Conservation (phyloP, 1,139 yeast species). For the Blastobotrys indianensis region DNA sequence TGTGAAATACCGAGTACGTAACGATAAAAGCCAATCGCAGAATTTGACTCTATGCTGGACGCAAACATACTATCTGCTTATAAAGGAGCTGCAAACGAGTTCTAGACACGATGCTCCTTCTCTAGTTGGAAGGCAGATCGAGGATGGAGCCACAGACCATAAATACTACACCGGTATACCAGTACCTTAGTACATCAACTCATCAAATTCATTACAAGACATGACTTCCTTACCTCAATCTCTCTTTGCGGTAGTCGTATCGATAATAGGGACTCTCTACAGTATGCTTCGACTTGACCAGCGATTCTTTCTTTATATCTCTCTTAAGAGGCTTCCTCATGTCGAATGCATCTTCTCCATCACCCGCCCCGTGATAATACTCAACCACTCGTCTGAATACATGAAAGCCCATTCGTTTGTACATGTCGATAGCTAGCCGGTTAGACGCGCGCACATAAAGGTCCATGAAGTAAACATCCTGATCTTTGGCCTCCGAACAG, state of each 20-base stretch:
- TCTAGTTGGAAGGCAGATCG: no score
- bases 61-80: no score
- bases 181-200: no score
- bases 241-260: constrained; percentile 20
- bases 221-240: constrained; percentile 13
- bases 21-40: no score
- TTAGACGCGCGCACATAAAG: constrained; percentile 87
- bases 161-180: no score
- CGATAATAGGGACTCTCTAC: constrained; percentile 22
- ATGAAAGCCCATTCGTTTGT: constrained; percentile 79
- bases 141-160: no score
- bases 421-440: constrained; percentile 67
- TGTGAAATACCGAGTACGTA: no score
- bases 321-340: constrained; percentile 48
- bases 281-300: constrained; percentile 24
- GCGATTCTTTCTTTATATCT: constrained; percentile 39
- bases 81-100: no score
- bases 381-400: constrained; percentile 87
- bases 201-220: no score
- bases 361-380: constrained; percentile 51
- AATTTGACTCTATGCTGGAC: no score
- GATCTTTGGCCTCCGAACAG: constrained; percentile 51
- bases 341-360: constrained; percentile 74
- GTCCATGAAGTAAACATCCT: constrained; percentile 74
- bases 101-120: no score